Base-by-base conservation (phyloP, 148 eudicot genomes). In the Tetragonia tetragonoides region DNA sequence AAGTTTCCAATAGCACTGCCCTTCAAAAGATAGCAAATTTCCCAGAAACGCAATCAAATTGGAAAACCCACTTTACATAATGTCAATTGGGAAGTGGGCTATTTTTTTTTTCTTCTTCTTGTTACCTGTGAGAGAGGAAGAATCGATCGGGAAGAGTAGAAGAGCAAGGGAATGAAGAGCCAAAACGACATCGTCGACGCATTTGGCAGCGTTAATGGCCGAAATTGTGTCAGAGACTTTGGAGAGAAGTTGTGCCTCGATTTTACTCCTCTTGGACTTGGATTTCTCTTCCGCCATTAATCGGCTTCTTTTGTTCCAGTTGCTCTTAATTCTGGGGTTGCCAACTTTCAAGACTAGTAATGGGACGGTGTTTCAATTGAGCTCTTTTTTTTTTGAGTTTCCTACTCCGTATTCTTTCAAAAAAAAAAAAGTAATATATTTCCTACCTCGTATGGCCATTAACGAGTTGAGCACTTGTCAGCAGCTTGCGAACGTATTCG, bases 131-230 rank as follows among this genome's bases (percentile, higher is more conserved):
- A 92, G 47, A 49, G 89, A 78, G 18, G 51, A 81, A 34, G 89
- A 76, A 72, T 95, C 85, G 51, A 91, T 70, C 23, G 96, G 86
- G 77, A 92, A 95, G 39, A 92, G 83, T 37, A 85, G 89, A 49
- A 73, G 23, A 38, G 94, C 90, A 44, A 93, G 86, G 66, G 97
- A 93, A 81, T 91, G 83, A 34, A 95, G 99, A 28, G 96, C 84
- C 68, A 75, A 63, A 61, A 95, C 85, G 80, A 95, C 93, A 76
- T 87, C 85, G 76, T 95, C 96, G 46, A 86, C 91, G 75, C 81
- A 75, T 77, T 83, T 81, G 76, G 96, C 89, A 17, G 72, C 77
- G 79, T 86, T 81, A 28, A 93, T 81, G 61, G 90, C 75, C 61
- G 84, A 69, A 47, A 91, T 85, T 38, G 87, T 87, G 72, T 77